These are phyloP conservation scores for Nemania sp. DNA, from an alignment of 2,329 filamentous ascomycete genomes.

Conservation along the genomic window DNA sequence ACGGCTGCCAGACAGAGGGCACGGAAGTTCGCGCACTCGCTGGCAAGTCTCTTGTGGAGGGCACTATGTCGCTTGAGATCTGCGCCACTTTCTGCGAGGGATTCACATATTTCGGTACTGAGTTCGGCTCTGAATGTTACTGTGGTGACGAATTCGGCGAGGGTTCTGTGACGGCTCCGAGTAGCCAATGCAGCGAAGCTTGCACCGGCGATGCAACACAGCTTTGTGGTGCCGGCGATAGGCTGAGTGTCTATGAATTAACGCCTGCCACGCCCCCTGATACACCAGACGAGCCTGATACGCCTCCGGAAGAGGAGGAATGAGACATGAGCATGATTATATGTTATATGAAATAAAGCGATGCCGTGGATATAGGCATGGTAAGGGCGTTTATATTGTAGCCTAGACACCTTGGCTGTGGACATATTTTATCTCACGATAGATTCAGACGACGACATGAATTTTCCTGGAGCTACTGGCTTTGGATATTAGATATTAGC, in stretches of 20 bases:
- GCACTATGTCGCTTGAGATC: constrained; percentile 44
- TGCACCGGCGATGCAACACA: constrained; percentile 38
- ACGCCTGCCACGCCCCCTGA: constrained; percentile 4
- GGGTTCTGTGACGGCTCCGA: constrained; percentile 16
- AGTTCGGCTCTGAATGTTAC: constrained; percentile 42
- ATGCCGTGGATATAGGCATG: neutral
- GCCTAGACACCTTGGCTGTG: no score
- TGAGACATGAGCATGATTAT: no score
- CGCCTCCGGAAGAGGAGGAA: neutral
- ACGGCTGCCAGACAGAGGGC: constrained; percentile 27
- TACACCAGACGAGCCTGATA: constrained; percentile 1
- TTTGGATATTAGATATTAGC: no score
- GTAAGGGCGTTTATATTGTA: constrained; percentile 17
- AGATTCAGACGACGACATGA: no score
- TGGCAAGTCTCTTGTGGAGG: constrained; percentile 23
- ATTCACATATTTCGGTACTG: constrained; percentile 46
- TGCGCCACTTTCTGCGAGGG: constrained; percentile 36
- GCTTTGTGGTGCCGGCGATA: constrained; percentile 39
- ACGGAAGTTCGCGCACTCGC: constrained; percentile 15
- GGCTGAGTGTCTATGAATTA: constrained; percentile 38
- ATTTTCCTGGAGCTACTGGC: no score
- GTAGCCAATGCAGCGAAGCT: constrained; percentile 35
- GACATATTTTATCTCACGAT: no score
- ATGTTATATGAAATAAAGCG: neutral
- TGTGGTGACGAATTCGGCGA: constrained; percentile 30